These are phyloP conservation scores for Galium porrigens DNA, from an alignment of 305 asterid species.

Conservation along the genomic window DNA sequence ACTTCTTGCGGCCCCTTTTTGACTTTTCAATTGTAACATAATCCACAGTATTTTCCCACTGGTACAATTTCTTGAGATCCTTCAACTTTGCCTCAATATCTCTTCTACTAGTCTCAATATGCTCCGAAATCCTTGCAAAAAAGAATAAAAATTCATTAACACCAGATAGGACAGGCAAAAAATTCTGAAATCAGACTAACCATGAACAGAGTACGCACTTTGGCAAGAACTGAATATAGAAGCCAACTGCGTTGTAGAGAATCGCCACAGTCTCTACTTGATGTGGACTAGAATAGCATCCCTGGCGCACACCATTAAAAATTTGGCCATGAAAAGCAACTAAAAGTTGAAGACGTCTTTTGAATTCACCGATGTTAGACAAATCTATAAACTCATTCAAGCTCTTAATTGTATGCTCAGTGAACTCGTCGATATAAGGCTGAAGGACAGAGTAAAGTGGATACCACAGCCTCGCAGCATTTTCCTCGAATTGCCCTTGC, in stretches of 20 bases:
- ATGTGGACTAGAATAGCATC: constrained; percentile 33
- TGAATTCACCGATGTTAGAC: constrained; percentile 79
- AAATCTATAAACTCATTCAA: constrained; percentile 62
- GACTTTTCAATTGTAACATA: constrained; percentile 46
- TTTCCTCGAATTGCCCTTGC: constrained; percentile 56
- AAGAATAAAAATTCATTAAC: constrained; percentile 14
- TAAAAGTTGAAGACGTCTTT: constrained; percentile 71
- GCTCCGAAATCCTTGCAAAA: constrained; percentile 38
- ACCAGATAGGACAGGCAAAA: constrained; percentile 7
- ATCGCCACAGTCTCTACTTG: constrained; percentile 47
- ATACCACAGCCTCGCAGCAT: constrained; percentile 88
- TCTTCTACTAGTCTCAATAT: constrained; percentile 39
- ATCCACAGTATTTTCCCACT: constrained; percentile 62
- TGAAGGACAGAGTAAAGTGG: constrained; percentile 67
- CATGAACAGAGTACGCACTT: constrained; percentile 30
- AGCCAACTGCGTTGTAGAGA: constrained; percentile 73
- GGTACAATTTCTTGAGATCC: constrained; percentile 54
- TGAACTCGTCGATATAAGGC: constrained; percentile 32
- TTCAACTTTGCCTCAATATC: constrained; percentile 60
- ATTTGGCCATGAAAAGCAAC: constrained; percentile 82
- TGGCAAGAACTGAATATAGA: constrained; percentile 67
- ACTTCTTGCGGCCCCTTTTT: constrained; percentile 56
- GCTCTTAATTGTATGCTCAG: constrained; percentile 42
- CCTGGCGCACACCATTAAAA: constrained; percentile 27
- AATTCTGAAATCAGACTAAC: background rate